These are phyloP conservation scores for Secale cereale DNA, from an alignment of 176 grass and related monocot genomes.

Conservation along the genomic window DNA sequence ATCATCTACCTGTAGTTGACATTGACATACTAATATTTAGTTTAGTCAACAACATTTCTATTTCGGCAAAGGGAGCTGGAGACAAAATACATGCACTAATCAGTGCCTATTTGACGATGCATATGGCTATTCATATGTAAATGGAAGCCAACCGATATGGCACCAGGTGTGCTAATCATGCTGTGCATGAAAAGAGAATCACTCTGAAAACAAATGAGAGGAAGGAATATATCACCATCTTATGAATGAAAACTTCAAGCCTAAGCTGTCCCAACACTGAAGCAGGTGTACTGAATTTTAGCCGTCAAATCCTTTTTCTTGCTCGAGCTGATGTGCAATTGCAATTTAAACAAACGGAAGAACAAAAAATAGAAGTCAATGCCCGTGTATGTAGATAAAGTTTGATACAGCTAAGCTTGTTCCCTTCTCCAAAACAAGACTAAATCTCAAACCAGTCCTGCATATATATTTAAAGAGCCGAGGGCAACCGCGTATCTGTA, in stretches of 20 bases:
- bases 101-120: not conserved
- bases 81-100: not conserved
- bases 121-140: not conserved
- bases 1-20: not conserved
- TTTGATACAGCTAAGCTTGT: not conserved
- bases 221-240: not conserved
- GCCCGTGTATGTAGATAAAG: not conserved
- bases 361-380: not conserved
- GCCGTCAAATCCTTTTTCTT: not conserved
- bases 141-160: slow-evolving; percentile 2
- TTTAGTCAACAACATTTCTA: not conserved
- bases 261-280: not conserved
- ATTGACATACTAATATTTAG: not conserved
- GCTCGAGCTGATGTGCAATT: too few relatives aligned
- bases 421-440: not conserved
- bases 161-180: not conserved
- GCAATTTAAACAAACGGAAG: not conserved
- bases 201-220: not conserved
- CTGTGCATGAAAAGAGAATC: not conserved
- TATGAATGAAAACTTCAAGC: not conserved
- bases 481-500: too few relatives aligned
- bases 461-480: too few relatives aligned
- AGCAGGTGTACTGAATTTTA: not conserved
- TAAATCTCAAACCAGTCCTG: not conserved
- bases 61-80: not conserved